phyloP scores from a whole-genome alignment of 192 early-diverging fungal species.

The Coemansia umbellata region DNA sequence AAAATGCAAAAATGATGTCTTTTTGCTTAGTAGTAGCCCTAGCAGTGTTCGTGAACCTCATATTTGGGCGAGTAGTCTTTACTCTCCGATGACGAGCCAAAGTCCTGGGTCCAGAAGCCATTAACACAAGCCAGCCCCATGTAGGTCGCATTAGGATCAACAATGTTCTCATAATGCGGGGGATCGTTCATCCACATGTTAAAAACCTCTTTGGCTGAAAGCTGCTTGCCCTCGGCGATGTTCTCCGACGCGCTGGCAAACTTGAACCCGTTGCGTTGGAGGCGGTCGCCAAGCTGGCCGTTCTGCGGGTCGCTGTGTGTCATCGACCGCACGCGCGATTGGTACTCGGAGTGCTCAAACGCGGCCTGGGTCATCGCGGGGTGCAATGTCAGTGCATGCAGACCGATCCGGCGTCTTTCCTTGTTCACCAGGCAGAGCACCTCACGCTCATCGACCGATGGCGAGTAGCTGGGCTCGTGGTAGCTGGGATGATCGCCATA shows the following conservation, averaged over 20 bases:
- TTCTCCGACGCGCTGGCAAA: conserved; percentile 38
- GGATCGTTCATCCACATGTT: conserved; percentile 48
- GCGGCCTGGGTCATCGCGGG: conserved; percentile 36
- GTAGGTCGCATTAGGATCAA: conserved; percentile 26
- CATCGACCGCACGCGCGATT: conserved; percentile 31
- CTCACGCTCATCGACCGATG: conserved; percentile 12
- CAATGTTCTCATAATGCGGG: conserved; percentile 46
- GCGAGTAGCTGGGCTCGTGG: background rate
- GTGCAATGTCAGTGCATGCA: conserved; percentile 21
- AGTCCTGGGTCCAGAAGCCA: conserved; percentile 55
- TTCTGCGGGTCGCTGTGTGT: conserved; percentile 40
- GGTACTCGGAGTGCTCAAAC: conserved; percentile 49
- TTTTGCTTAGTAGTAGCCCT: background rate
- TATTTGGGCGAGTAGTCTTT: conserved; percentile 13
- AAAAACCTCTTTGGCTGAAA: conserved; percentile 25
- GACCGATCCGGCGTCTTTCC: conserved; percentile 18
- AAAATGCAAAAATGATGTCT: background rate
- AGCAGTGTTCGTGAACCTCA: conserved; percentile 29
- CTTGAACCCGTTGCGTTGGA: conserved; percentile 24
- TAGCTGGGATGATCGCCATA: conserved; percentile 3
- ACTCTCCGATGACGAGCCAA: conserved; percentile 24
- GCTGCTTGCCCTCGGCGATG: conserved; percentile 21
- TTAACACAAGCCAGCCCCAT: conserved; percentile 48
- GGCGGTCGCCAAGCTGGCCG: conserved; percentile 27
- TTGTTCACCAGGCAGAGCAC: conserved; percentile 50